Percentiles rank a stretch among this genome's conserved stretches.
phyloP scores from a whole-genome alignment of 169 alveolate genomes.

The Plasmodium sp. region DNA sequence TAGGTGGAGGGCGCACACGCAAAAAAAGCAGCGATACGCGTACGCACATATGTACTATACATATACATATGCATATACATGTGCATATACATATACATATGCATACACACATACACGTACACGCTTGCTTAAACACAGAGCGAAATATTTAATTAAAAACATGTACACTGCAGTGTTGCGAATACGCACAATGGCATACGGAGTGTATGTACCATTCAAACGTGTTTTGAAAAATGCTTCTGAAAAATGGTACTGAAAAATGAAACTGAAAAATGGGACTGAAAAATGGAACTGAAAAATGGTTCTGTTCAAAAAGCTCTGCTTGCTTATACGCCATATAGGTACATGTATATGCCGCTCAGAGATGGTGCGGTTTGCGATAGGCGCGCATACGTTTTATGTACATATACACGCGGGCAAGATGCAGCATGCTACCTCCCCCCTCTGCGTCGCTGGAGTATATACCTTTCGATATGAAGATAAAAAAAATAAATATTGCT shows the following conservation, averaged over 20 bases:
- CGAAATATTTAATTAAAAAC: not conserved
- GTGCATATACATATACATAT: not conserved
- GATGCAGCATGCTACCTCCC: not conserved
- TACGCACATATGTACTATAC: conserved; percentile 2
- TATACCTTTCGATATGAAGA: not conserved
- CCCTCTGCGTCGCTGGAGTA: not conserved
- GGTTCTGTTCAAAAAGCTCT: not conserved
- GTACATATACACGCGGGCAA: not conserved
- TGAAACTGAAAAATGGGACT: not conserved
- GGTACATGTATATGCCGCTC: not conserved
- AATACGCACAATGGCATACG: not conserved
- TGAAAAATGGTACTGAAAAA: not conserved
- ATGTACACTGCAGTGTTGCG: not conserved
- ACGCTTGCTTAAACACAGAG: not conserved
- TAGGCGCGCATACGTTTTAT: not conserved
- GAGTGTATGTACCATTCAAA: not conserved
- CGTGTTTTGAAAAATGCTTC: not conserved
- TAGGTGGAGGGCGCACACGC: not conserved
- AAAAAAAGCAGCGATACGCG: not conserved
- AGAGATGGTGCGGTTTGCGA: not conserved
- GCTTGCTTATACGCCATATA: not conserved
- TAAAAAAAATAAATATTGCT: not conserved
- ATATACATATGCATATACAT: not conserved
- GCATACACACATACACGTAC: not conserved
- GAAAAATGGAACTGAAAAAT: not conserved